Evolutionary conservation across 805 yeast species (phyloP), one percentile per base, ranked within the genome.

Genomic region (Yamadazyma tumulicola): DNA sequence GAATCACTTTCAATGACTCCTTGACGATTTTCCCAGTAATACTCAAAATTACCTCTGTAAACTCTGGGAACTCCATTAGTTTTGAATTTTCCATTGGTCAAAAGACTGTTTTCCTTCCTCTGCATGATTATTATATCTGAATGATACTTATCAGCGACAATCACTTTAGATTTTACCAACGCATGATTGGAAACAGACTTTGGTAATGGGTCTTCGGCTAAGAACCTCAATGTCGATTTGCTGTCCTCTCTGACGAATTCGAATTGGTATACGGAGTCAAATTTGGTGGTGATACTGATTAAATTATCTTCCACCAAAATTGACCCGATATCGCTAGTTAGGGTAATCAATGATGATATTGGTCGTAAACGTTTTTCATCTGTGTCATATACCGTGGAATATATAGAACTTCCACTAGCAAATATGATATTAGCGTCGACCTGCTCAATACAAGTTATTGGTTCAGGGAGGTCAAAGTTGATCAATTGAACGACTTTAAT

Each of bases 61-160:
- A 64, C 61, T 16, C 70, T 41, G 2, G 72, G 62, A 29, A 67
- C 54, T 23, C 57, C 47, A 1, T 61, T 41, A 34, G 58, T 34
- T 33, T 43, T 54, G 37, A 47, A 38, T 17, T 20, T 25, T 2
- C 29, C 20, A 8, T 11, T 27, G 9, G 37, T 12, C n/a, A 47
- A 1, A 36, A 37, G 16, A 46, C 33, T 21, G 11, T 33, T 21
- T 23, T 24, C 38, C 20, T 32, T 19, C 28, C 32, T 14, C 11
- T 34, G 52, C 39, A 63, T 42, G 0, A 65, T 38, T 6, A 57
- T 32, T 12, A 67, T 28, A 5, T 62, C 45, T 0, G 68, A 61
- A 35, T 59, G 61, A 4, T 59, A 47, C 36, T 62, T 64, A 37
- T 65, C 69, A 3, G 64, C 61, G 1, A 58, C 57, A 7, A 60